Conservation (phyloP, 83 land plant species). For the Picea abies region DNA sequence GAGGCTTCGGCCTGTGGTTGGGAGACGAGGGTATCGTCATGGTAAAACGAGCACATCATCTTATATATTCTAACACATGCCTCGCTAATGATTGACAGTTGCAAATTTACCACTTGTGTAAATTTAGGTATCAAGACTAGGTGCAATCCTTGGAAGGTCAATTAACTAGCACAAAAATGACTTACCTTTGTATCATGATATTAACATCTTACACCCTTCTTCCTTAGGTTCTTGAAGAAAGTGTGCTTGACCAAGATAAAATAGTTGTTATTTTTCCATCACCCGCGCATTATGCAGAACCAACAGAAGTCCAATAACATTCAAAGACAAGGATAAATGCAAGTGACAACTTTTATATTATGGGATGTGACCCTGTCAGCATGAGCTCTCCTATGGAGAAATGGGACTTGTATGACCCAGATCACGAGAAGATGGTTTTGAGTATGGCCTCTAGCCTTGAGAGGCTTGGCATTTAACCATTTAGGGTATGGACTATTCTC, state of each 20-base stretch:
- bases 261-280: constrained; percentile 98
- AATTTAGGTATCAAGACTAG: background rate
- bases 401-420: constrained; percentile 93
- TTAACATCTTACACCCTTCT: background rate
- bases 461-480: constrained; percentile 89
- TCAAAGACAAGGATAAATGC: constrained; percentile 97
- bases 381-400: constrained; percentile 93
- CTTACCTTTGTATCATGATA: background rate
- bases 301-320: constrained; percentile 99
- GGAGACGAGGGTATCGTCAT: no score
- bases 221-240: constrained; percentile 86
- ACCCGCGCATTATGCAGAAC: constrained; percentile 99
- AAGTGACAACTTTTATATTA: constrained; percentile 94
- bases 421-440: constrained; percentile 94
- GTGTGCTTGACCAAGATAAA: constrained; percentile 90
- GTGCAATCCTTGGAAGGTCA: background rate
- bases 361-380: constrained; percentile 98
- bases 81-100: no score
- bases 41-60: no score
- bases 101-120: no score
- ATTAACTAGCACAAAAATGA: background rate
- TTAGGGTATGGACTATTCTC: constrained; percentile 55
- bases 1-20: no score
- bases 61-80: no score
- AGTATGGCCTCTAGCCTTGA: constrained; percentile 99